Evolutionary conservation across 306 rosid genomes (phyloP).

Genomic region (Citrullus amarus): DNA sequence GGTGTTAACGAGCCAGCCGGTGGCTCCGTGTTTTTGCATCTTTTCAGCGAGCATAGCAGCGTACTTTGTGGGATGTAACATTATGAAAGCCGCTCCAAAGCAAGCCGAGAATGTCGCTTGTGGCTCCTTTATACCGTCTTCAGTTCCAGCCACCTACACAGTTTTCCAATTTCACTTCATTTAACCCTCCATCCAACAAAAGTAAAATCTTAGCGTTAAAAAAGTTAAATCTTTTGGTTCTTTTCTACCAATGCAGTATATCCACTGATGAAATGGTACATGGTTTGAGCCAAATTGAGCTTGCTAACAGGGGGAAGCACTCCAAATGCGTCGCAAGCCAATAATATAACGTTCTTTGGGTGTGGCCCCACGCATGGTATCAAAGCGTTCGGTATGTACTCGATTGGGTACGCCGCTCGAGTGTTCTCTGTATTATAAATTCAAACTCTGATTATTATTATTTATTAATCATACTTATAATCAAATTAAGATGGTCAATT

Average conservation of each 20-base stretch:
- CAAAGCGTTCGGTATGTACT: slow-evolving; percentile 76
- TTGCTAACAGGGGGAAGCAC: slow-evolving; percentile 92
- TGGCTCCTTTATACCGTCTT: slow-evolving; percentile 84
- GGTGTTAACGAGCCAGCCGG: slow-evolving; percentile 94
- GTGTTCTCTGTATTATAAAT: slow-evolving; percentile 51
- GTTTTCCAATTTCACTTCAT: neutral
- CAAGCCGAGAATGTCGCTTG: slow-evolving; percentile 89
- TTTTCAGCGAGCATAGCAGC: slow-evolving; percentile 93
- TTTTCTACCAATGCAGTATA: slow-evolving; percentile 70
- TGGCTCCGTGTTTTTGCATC: slow-evolving; percentile 74
- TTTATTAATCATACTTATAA: too few species aligned
- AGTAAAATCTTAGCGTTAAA: neutral
- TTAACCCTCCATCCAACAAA: neutral
- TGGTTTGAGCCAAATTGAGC: slow-evolving; percentile 74
- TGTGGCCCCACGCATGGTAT: slow-evolving; percentile 88
- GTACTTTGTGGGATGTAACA: slow-evolving; percentile 83
- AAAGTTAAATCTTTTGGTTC: neutral
- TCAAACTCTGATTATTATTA: too few species aligned
- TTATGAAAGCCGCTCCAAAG: slow-evolving; percentile 85
- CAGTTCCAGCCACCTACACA: slow-evolving; percentile 78
- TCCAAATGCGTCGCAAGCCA: slow-evolving; percentile 93
- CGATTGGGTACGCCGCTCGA: slow-evolving; percentile 83
- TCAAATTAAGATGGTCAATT: too few species aligned
- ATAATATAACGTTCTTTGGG: slow-evolving; percentile 77
- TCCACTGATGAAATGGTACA: slow-evolving; percentile 95